Evolutionary conservation across 805 yeast species (phyloP), one percentile per base, ranked within the genome.

Genomic region (Candida qinlingensis): DNA sequence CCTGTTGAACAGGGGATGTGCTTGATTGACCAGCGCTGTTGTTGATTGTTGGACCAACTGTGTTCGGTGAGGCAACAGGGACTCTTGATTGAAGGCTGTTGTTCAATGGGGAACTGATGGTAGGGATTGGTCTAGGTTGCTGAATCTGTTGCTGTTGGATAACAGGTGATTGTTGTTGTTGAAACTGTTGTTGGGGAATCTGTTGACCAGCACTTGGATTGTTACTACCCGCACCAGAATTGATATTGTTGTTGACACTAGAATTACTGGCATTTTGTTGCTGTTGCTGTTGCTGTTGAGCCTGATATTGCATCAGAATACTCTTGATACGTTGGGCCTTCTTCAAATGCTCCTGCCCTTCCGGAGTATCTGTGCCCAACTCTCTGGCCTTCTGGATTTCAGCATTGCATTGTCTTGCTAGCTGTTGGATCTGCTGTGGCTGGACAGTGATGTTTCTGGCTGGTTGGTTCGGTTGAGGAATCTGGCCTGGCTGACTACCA

Each of bases 241-340:
- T 19, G 19, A 19, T 19, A 49, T 25, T 38, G 45, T 45, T 45
- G 56, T 28, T 37, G 25, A 10, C 43, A 65, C 40, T 49, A 50
- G 13, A 51, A 52, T 37, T 52, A 48, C 27, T 57, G 58, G 38
- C 50, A 60, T 46, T 37, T 26, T 46, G 47, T 35, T 49, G 53
- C 19, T 45, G 50, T 39, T 55, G 51, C 55, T 66, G 53, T 60
- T 66, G 48, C 60, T 58, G 52, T 55, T 68, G 79, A 9, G 71
- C 72, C 51, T 75, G 78, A 57, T 77, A 80, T 47, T 76, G 77
- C 44, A 81, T 68, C 58, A 85, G 70, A 34, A 84, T 71, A 41
- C 77, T 77, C 61, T 80, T 83, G 53, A 85, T 80, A 47, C 75
- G 76, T 40, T 83, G 81, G 4, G 88, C 89, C 52, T 77, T 79